Base-by-base conservation (phyloP, 1,284 basidiomycete genomes). In the Puccinia triticina region DNA sequence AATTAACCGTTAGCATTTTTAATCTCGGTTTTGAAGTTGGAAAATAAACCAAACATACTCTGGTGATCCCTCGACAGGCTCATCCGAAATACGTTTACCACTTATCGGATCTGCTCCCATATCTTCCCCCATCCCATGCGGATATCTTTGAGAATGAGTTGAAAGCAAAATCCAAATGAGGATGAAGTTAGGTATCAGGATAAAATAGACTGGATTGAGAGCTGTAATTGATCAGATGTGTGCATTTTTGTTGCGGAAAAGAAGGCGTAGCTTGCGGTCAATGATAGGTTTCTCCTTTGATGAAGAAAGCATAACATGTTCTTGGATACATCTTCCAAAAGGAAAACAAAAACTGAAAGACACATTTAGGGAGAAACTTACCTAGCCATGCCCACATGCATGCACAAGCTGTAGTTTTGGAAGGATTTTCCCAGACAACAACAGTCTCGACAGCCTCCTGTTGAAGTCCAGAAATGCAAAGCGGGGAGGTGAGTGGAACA, bases 1-100 rank as follows among this genome's bases (percentile, higher is more conserved):
- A 85, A 46, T 84, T 82, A 53, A 83, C 84, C 34, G 1, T 73
- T n/a, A 55, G 71, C 21, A 48, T 34, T 29, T 48, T 34, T 50
- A 40, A 29, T 5, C 43, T 32, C 16, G 14, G 2, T 61, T 66
- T 40, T 66, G 18, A 3, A 26, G 23, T 1, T 86, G 85, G 14
- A 79, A 85, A 34, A 86, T 82, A 59, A 86, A 69, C 50, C 83
- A 83, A 34, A 66, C 71, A 48, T 40, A 82, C 79, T 82, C 79
- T 40, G 72, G 69, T 3, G 79, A 82, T 57, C 79, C 79, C 43
- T 82, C 79, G 32, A 64, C 43, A 29, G 79, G 79, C 26, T 82
- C 71, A 46, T 74, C 59, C 14, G 69, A 48, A 48, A 61, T 37
- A 29, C 64, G 72, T 29, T 71, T 71, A 23, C 34, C 71, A 53